A percentile compares a stretch with the other conserved stretches of the same genome.
Evolutionary conservation across 352 stramenopile species (phyloP).

Genomic region (Globisporangium acanthophoron): DNA sequence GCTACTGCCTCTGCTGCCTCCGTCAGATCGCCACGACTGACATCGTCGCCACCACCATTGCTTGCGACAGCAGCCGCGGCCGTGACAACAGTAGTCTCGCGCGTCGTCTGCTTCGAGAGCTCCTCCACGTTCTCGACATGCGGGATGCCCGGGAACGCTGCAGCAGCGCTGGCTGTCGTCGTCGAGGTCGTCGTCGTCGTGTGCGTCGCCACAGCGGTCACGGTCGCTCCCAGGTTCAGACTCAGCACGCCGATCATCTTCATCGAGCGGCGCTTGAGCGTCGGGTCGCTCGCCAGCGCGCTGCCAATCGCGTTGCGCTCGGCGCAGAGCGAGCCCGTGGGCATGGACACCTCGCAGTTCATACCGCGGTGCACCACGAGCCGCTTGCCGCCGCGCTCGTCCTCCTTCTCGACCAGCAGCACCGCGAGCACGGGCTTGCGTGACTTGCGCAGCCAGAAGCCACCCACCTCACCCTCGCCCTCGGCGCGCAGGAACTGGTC

Average conservation of each 20-base stretch:
- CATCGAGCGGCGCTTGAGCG: slow-evolving; percentile 88
- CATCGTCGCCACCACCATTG: not conserved
- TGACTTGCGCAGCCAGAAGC: slow-evolving; percentile 98
- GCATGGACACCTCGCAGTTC: slow-evolving; percentile 98
- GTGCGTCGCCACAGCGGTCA: slow-evolving; percentile 2
- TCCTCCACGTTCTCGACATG: not conserved
- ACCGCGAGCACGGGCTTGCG: slow-evolving; percentile 97
- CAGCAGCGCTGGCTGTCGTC: not conserved
- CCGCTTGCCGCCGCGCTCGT: slow-evolving; percentile 34
- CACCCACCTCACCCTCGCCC: slow-evolving; percentile 83
- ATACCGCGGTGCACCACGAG: slow-evolving; percentile 92
- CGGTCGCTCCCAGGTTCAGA: slow-evolving; percentile 51
- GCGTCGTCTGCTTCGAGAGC: not conserved
- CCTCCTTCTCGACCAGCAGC: slow-evolving; percentile 90
- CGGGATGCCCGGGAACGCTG: not conserved
- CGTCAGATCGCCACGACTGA: not conserved
- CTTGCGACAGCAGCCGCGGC: not conserved
- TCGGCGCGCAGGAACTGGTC: slow-evolving; percentile 79
- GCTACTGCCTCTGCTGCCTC: not conserved
- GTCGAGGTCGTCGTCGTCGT: not conserved
- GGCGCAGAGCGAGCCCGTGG: slow-evolving; percentile 93
- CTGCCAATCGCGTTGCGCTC: slow-evolving; percentile 98
- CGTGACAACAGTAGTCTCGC: not conserved
- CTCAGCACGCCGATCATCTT: slow-evolving; percentile 95
- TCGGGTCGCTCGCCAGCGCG: slow-evolving; percentile 92